Percentiles rank a stretch among this genome's conserved stretches.
Evolutionary conservation across 495 filamentous ascomycete genomes (phyloP).

Genomic region (Geopyxis carbonaria): DNA sequence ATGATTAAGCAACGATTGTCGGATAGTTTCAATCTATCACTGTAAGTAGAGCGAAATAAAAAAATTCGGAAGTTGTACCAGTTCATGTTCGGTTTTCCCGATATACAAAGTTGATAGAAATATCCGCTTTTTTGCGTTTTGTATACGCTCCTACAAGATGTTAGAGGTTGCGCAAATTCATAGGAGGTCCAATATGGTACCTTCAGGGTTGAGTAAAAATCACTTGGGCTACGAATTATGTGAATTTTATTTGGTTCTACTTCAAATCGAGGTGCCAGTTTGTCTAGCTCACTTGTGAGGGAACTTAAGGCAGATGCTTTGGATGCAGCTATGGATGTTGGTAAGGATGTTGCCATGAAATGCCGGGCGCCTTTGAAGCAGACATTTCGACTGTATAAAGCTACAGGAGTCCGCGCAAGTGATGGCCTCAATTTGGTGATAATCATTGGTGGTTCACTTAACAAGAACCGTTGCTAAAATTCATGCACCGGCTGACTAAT

Average conservation of each 20-base stretch:
- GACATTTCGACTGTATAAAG: constrained; percentile 1
- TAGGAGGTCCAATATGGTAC: constrained; percentile 27
- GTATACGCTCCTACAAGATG: constrained; percentile 53
- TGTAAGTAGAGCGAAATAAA: too few species aligned
- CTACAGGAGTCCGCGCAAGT: constrained; percentile 10
- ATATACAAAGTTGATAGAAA: constrained; percentile 93
- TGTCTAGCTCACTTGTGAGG: constrained; percentile 69
- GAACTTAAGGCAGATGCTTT: constrained; percentile 38
- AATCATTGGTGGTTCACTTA: constrained; percentile 21
- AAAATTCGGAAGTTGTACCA: constrained; percentile 40
- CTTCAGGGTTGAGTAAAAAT: constrained; percentile 83
- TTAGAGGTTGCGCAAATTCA: constrained; percentile 2
- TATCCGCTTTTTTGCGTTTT: constrained; percentile 55
- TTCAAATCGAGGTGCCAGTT: constrained; percentile 74
- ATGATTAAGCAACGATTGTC: constrained; percentile 54
- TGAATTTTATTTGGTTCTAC: constrained; percentile 62
- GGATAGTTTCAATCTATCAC: constrained; percentile 59
- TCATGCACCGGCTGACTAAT: too few species aligned
- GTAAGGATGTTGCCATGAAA: constrained; percentile 26
- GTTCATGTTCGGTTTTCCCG: constrained; percentile 79
- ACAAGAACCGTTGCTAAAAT: too few species aligned
- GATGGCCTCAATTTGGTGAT: constrained; percentile 10
- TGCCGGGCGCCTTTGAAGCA: constrained; percentile 11
- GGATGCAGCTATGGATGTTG: constrained; percentile 20
- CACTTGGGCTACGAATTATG: constrained; percentile 58